These are phyloP conservation scores for Ustilago crameri DNA, from an alignment of 1,284 basidiomycete genomes.

Conservation along the genomic window DNA sequence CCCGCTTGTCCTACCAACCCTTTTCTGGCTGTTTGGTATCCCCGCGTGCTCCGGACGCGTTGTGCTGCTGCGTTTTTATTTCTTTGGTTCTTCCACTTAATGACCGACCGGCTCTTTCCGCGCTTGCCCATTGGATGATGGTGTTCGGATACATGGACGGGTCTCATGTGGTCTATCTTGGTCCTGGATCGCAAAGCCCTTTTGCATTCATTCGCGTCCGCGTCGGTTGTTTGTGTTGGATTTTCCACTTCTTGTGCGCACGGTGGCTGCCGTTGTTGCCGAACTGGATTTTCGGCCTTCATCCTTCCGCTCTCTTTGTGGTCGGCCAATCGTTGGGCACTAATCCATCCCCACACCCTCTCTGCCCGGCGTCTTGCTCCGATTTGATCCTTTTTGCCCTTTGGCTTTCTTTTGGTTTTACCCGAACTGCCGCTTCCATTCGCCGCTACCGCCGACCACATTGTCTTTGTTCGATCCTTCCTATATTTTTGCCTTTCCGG, in stretches of 20 bases:
- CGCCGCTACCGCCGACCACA: constrained; percentile 2
- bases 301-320: constrained; percentile 1
- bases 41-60: constrained; percentile 37
- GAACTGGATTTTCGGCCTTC: constrained; percentile 1
- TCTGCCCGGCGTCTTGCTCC: constrained; percentile 1
- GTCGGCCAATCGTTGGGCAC: constrained; percentile 29
- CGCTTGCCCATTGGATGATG: constrained; percentile 11
- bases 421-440: constrained; percentile 18
- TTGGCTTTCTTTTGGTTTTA: neutral
- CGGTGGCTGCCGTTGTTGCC: constrained; percentile 1
- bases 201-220: neutral
- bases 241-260: neutral
- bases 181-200: no score
- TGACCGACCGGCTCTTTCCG: constrained; percentile 33
- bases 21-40: constrained; percentile 11
- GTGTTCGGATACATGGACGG: neutral
- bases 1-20: neutral
- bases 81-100: neutral
- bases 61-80: constrained; percentile 1
- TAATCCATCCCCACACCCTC: constrained; percentile 19
- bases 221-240: neutral
- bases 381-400: constrained; percentile 8
- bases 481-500: no score
- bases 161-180: neutral
- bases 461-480: neutral